Conservation (phyloP, 2,329 filamentous ascomycete species). For the Dactylellina cionopaga region DNA sequence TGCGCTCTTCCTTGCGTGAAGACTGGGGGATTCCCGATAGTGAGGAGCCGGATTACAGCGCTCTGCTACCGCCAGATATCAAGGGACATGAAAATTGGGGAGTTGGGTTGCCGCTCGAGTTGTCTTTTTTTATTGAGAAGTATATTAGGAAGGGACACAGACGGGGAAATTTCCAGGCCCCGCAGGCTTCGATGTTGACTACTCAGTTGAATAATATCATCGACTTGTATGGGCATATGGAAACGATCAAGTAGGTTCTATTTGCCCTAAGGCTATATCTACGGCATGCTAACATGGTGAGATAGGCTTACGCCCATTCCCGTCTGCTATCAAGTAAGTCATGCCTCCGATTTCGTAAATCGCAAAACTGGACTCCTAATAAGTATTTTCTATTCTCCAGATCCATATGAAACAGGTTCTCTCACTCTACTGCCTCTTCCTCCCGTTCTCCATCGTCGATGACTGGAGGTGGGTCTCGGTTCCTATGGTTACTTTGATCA, state of each 20-base stretch:
- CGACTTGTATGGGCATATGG: conserved; percentile 71
- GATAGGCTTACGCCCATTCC: conserved; percentile 68
- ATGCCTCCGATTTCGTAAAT: background rate
- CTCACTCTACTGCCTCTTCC: conserved; percentile 69
- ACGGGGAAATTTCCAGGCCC: conserved; percentile 69
- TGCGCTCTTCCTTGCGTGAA: conserved; percentile 72
- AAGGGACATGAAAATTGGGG: conserved; percentile 69
- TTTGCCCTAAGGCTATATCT: background rate
- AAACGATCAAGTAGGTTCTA: conserved; percentile 67
- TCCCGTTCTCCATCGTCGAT: conserved; percentile 73
- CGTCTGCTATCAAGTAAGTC: conserved; percentile 67
- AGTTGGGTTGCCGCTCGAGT: conserved; percentile 68
- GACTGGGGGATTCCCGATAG: conserved; percentile 66
- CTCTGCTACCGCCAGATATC: conserved; percentile 65
- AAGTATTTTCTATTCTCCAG: too few species aligned
- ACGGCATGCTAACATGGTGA: background rate
- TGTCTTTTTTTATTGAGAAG: conserved; percentile 69
- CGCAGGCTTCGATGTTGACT: conserved; percentile 70
- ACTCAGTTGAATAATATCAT: conserved; percentile 69
- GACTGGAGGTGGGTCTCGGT: conserved; percentile 72
- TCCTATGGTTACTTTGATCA: conserved; percentile 69
- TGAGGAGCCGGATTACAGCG: conserved; percentile 63
- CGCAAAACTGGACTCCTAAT: background rate
- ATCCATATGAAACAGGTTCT: conserved; percentile 74
- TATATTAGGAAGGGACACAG: conserved; percentile 67